A percentile compares a stretch with the other conserved stretches of the same genome.
Conservation (phyloP, 768 basidiomycete species). For the Agaricus subrufescens region DNA sequence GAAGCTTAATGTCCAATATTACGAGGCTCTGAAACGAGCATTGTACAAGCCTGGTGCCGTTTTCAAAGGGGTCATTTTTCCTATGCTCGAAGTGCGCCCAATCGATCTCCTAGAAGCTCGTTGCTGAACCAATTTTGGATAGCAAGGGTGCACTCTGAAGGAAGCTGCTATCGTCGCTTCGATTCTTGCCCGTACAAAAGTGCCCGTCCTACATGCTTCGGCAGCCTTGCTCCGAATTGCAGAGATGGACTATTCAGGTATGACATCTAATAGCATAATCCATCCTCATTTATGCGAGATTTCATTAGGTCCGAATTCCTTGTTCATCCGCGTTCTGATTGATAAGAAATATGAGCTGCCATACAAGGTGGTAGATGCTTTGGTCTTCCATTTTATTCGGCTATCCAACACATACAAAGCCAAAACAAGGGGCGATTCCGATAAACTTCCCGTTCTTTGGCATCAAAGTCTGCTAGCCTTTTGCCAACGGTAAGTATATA, state of each 20-base stretch:
- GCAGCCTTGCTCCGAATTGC: constrained; percentile 91
- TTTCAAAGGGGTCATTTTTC: constrained; percentile 97
- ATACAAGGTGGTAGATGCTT: constrained; percentile 94
- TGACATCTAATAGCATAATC: not conserved
- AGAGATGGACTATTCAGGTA: constrained; percentile 94
- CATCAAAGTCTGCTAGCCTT: constrained; percentile 96
- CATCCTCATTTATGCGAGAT: not conserved
- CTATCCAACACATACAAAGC: constrained; percentile 89
- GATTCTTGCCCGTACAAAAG: constrained; percentile 82
- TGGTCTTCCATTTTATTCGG: constrained; percentile 98
- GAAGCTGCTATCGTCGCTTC: constrained; percentile 95
- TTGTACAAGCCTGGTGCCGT: constrained; percentile 97
- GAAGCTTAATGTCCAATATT: constrained; percentile 91
- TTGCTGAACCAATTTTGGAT: constrained; percentile 4
- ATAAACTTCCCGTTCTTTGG: constrained; percentile 95
- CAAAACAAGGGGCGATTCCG: constrained; percentile 60
- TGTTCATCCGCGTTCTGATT: constrained; percentile 93
- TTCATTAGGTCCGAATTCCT: constrained; percentile 74
- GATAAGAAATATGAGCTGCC: constrained; percentile 99
- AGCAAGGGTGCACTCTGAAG: constrained; percentile 81
- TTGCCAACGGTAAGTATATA: constrained; percentile 67
- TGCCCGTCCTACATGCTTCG: constrained; percentile 95
- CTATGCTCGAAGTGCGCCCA: constrained; percentile 77
- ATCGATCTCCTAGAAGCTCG: not conserved
- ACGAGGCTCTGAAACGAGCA: constrained; percentile 86